These are phyloP conservation scores for Ormosia semicastrata DNA, from an alignment of 306 rosid species.

Conservation along the genomic window DNA sequence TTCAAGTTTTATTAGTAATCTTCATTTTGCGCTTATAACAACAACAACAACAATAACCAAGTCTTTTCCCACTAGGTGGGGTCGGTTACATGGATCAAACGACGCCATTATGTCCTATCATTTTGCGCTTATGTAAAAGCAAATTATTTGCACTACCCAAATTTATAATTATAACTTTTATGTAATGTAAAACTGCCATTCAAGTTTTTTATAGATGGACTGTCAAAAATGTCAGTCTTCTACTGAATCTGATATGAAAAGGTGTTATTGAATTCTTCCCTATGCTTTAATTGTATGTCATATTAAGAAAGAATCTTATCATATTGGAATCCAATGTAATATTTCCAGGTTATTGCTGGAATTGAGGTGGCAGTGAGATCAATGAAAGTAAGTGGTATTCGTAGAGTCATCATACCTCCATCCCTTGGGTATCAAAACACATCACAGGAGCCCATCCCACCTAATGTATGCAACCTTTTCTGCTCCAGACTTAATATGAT, in stretches of 20 bases:
- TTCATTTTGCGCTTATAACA: neutral
- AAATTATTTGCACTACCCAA: neutral
- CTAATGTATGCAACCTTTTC: constrained; percentile 57
- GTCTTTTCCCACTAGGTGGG: no score
- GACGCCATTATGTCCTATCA: no score
- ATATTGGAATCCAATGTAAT: neutral
- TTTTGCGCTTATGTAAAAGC: neutral
- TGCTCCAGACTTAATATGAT: constrained; percentile 7
- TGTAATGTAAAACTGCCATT: neutral
- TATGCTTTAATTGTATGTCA: neutral
- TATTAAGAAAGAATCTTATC: neutral
- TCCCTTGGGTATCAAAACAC: constrained; percentile 90
- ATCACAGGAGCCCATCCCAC: constrained; percentile 89
- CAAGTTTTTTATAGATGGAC: neutral
- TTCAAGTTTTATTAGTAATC: neutral
- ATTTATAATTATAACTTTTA: neutral
- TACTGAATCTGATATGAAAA: neutral
- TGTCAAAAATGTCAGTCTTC: neutral
- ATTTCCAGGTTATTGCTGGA: constrained; percentile 72
- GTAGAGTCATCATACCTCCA: constrained; percentile 83
- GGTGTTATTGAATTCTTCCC: neutral
- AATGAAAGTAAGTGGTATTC: constrained; percentile 85
- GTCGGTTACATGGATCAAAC: no score
- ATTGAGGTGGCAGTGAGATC: constrained; percentile 79
- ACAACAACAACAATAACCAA: no score